These are phyloP conservation scores for Aspergillus caelatus DNA, from an alignment of 2,329 filamentous ascomycete species.

Conservation along the genomic window DNA sequence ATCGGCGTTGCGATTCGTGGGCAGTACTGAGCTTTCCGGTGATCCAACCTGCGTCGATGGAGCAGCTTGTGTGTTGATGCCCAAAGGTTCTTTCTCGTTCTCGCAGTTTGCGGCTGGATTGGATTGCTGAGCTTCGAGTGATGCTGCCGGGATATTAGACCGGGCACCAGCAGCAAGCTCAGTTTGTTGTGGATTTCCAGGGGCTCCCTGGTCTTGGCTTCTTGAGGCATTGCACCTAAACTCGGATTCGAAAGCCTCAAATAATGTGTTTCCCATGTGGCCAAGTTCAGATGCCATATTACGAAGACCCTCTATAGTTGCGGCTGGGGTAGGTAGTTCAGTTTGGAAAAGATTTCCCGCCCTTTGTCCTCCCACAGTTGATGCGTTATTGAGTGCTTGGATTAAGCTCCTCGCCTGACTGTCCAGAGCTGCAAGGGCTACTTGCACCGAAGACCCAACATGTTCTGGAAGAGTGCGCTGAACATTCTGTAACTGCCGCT, in stretches of 20 bases:
- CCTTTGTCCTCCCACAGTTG: conserved; percentile 37
- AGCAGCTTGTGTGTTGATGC: not conserved
- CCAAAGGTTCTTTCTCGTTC: not conserved
- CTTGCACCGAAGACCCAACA: conserved; percentile 39
- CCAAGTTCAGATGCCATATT: conserved; percentile 46
- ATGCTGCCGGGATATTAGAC: not conserved
- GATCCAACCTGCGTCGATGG: conserved; percentile 1
- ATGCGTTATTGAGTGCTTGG: conserved; percentile 40
- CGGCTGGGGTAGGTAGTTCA: conserved; percentile 40
- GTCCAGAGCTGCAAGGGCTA: conserved; percentile 40
- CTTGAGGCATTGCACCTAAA: conserved; percentile 26
- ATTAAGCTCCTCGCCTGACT: conserved; percentile 40
- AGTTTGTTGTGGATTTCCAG: conserved; percentile 4
- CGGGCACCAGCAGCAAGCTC: not conserved
- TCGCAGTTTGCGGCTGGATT: not conserved
- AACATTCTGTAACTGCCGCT: conserved; percentile 38
- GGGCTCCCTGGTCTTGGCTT: conserved; percentile 12
- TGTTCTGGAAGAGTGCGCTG: conserved; percentile 40
- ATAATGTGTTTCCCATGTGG: conserved; percentile 41
- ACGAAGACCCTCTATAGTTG: conserved; percentile 41
- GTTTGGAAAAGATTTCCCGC: conserved; percentile 40
- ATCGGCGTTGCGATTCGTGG: not conserved
- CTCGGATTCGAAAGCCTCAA: conserved; percentile 40
- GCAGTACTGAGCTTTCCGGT: not conserved
- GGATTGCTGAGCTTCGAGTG: not conserved